phyloP scores from a whole-genome alignment of 345 rosid species.

The Schrenkiella parvula region DNA sequence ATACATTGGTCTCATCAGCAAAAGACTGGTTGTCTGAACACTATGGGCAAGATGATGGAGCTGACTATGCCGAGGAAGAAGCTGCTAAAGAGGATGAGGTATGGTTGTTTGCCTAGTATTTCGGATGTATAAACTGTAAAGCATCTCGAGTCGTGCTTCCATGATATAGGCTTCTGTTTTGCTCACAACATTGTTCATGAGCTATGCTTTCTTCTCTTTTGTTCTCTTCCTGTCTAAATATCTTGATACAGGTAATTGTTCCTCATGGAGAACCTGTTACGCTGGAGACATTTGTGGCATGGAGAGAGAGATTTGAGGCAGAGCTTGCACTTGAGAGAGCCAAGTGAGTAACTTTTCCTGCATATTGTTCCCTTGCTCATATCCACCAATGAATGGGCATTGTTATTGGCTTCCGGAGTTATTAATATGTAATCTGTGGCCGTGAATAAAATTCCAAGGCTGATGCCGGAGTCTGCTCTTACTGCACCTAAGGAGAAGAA shows the following conservation, averaged over 20 bases:
- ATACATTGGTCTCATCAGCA: constrained; percentile 84
- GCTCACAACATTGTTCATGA: neutral
- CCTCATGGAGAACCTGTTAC: constrained; percentile 99
- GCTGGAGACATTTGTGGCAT: constrained; percentile 78
- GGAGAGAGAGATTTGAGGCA: constrained; percentile 98
- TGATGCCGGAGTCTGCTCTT: constrained; percentile 93
- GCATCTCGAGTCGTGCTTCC: neutral
- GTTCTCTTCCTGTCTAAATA: constrained; percentile 6
- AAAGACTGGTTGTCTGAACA: constrained; percentile 88
- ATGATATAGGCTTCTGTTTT: neutral
- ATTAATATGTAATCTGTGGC: neutral
- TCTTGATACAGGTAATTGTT: constrained; percentile 54
- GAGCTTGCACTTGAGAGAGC: constrained; percentile 97
- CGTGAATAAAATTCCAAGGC: constrained; percentile 39
- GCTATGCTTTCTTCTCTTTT: constrained; percentile 7
- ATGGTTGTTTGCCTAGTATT: constrained; percentile 30
- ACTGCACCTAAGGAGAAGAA: constrained; percentile 73
- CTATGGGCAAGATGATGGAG: constrained; percentile 54
- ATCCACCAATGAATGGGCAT: neutral
- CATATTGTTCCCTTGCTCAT: neutral
- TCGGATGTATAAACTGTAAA: neutral
- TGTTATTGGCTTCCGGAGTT: neutral
- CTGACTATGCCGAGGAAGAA: constrained; percentile 42
- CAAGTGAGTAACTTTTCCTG: constrained; percentile 56
- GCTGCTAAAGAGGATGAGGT: constrained; percentile 84